Base-by-base conservation (phyloP, 345 rosid species). In the Orychophragmus violaceus region DNA sequence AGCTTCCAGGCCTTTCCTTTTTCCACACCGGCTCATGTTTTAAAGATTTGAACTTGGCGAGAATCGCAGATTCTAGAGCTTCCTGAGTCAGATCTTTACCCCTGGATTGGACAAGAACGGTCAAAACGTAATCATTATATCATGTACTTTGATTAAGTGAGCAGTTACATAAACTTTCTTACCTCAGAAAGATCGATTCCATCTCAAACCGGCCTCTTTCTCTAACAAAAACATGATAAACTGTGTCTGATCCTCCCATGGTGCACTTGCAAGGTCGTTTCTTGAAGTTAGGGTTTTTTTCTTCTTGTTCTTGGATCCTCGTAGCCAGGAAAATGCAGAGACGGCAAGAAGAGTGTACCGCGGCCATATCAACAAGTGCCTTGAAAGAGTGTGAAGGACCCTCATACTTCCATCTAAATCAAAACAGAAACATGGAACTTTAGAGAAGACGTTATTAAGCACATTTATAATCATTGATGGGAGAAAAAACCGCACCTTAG, bases 331-430 rank as follows among this genome's bases (percentile, higher is more conserved):
- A 87, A 70, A 90, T 85, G 75, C 97, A 94, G 59, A 90, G 91
- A n/a, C 97, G 96, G 62, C 99, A 94, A n/a, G 99, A 88, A 44
- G 97, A 94, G 60, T 94, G 97, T 19, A 90, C 97, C 2, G 89
- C 93, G 25, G 97, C 89, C 99, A 90, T 90, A 78, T 94, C 99
- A 64, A 94, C 85, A 17, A 94, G 90, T 61, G 99, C 97, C 80
- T 88, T 94, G 81, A 90, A 94, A 68, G 93, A 83, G 77, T 90
- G 93, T 7, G 90, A 84, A 22, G 97, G 99, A n/a, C 99, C 96
- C 36, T 94, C 87, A 5, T 85, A 83, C 77, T 94, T 94, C 99
- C 99, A 94, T 80, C 97, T 90, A 69, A 74, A 55, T 6, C 24
- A 78, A 65, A 37, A 25, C 25, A 48, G 17, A 50, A 21, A 13